Conservation (phyloP, 495 filamentous ascomycete species). For the Rostrohypoxylon terebratum region DNA sequence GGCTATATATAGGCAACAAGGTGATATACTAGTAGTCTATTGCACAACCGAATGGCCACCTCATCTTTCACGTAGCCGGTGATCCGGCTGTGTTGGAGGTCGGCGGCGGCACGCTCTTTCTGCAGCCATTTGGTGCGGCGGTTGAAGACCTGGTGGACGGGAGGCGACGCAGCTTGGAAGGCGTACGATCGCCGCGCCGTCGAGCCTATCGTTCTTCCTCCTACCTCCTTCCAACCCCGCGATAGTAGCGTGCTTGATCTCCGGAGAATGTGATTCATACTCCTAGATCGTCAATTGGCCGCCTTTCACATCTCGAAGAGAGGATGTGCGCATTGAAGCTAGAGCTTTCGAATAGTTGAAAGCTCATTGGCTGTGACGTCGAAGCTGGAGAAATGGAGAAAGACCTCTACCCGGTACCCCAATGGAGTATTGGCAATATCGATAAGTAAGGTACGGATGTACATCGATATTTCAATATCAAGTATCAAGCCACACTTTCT, state of each 20-base stretch:
- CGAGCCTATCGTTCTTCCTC: slow-evolving; percentile 5
- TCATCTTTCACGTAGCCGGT: slow-evolving; percentile 95
- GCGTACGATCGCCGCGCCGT: slow-evolving; percentile 70
- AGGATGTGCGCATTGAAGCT: not conserved
- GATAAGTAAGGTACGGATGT: slow-evolving; percentile 30
- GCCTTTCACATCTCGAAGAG: slow-evolving; percentile 28
- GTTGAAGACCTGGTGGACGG: slow-evolving; percentile 91
- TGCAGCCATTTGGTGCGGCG: slow-evolving; percentile 86
- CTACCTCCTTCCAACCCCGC: slow-evolving; percentile 19
- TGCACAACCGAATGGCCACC: slow-evolving; percentile 84
- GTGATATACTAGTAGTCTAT: slow-evolving; percentile 78
- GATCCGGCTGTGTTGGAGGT: slow-evolving; percentile 77
- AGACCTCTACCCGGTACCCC: too few species aligned
- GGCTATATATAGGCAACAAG: not conserved
- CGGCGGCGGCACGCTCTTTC: slow-evolving; percentile 81
- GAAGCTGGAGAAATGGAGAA: slow-evolving; percentile 8
- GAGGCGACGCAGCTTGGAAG: slow-evolving; percentile 77
- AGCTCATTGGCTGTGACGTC: slow-evolving; percentile 34
- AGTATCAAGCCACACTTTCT: slow-evolving; percentile 37
- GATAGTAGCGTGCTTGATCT: slow-evolving; percentile 23
- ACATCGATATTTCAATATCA: slow-evolving; percentile 32
- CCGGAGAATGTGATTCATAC: slow-evolving; percentile 45
- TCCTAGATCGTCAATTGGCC: slow-evolving; percentile 38
- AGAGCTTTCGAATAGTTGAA: slow-evolving; percentile 12
- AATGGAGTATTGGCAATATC: slow-evolving; percentile 20